Evolutionary conservation across 2,329 filamentous ascomycete genomes (phyloP), one percentile per base, ranked within the genome.

Genomic region (Talaromyces marneffei): DNA sequence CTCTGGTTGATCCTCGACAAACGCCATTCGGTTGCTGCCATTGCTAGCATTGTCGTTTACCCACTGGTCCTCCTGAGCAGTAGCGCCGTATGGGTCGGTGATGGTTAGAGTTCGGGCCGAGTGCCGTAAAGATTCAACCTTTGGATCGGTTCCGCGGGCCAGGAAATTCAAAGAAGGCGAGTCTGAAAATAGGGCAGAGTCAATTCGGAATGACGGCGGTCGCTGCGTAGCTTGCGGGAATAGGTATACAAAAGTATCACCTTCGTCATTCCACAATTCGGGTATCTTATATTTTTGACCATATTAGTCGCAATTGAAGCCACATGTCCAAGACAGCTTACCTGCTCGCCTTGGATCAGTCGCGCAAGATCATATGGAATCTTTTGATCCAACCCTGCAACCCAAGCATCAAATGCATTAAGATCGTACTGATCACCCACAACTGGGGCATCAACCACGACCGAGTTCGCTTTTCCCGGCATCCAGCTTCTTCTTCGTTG

Each of bases 201-300:
- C 79, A 60, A 88, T 75, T 62, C 81, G 83, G 76, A 88, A 87
- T 2, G 84, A 86, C 8, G 85, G 78, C 4, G 83, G 79, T 67
- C 80, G 81, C 58, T 79, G 80, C 20, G 83, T 82, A 16, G 76
- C 81, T 44, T 81, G 77, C 0, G 85, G 83, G 66, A 85, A 87
- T 14, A 87, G 77, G 66, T 87, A 84, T n/a, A 88, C 78, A 63
- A 81, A 79, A 14, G 84, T 86, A 69, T 87, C 84, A n/a, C 82
- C 85, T 52, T 79, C 70, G 3, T 85, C 82, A 65, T 86, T 83
- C 85, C 85, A 88, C 8, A 87, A 71, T 67, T 87, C 85, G 5
- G 77, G 69, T 16, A 85, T 77, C 81, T 83, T 64, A 29, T 16
- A 33, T 61, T 25, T 18, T 20, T 10, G 20, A 0, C 33, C 59